These are phyloP conservation scores for Phyllosticta paracitricarpa DNA, from an alignment of 2,329 filamentous ascomycete species.

Conservation along the genomic window DNA sequence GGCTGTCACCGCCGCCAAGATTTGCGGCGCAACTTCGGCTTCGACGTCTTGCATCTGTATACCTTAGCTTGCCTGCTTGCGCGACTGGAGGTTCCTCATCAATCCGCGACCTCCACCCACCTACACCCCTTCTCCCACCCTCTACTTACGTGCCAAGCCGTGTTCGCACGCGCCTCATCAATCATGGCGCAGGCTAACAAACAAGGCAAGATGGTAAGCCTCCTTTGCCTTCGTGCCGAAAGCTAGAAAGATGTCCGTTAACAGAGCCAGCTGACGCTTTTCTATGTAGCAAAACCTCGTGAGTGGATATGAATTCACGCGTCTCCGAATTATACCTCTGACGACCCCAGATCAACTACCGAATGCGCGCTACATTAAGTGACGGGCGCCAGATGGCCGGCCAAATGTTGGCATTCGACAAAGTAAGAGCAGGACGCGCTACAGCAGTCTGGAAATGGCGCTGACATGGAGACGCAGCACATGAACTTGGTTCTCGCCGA, in stretches of 20 bases:
- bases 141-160: conserved; percentile 14
- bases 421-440: conserved; percentile 45
- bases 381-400: conserved; percentile 95
- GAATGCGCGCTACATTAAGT: conserved; percentile 92
- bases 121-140: neutral
- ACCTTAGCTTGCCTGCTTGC: conserved; percentile 1
- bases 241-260: conserved; percentile 46
- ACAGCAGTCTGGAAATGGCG: neutral
- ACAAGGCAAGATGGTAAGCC: conserved; percentile 97
- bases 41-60: conserved; percentile 6
- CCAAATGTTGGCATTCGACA: conserved; percentile 97
- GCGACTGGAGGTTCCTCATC: neutral
- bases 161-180: conserved; percentile 31
- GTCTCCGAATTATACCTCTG: conserved; percentile 16
- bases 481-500: conserved; percentile 99
- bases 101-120: neutral
- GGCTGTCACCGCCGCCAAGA: conserved; percentile 6
- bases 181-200: conserved; percentile 56
- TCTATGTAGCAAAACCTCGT: conserved; percentile 52
- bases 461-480: conserved; percentile 49
- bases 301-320: conserved; percentile 26
- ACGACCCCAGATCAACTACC: conserved; percentile 79
- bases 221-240: conserved; percentile 30
- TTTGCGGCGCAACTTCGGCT: conserved; percentile 1
- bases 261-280: conserved; percentile 34